These are phyloP conservation scores for Carpinus fangiana DNA, from an alignment of 306 rosid species.

Conservation along the genomic window DNA sequence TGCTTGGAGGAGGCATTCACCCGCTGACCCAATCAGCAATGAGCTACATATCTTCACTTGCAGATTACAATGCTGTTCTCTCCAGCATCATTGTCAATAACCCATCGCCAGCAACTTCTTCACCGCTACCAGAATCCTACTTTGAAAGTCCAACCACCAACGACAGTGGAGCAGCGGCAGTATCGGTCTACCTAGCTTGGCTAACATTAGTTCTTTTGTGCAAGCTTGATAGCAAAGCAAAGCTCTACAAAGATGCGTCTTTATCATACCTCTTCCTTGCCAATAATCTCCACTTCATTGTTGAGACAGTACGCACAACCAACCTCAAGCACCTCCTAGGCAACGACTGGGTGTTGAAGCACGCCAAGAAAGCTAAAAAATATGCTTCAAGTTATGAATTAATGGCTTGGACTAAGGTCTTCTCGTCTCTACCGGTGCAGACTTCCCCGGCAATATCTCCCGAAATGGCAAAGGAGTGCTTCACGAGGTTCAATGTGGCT, in stretches of 20 bases:
- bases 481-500: conserved; percentile 34
- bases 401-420: conserved; percentile 49
- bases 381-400: conserved; percentile 44
- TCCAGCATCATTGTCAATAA: conserved; percentile 36
- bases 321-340: conserved; percentile 40
- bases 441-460: conserved; percentile 12
- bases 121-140: conserved; percentile 23
- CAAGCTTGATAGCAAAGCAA: conserved; percentile 52
- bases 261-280: conserved; percentile 51
- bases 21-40: conserved; percentile 45
- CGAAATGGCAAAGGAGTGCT: conserved; percentile 33
- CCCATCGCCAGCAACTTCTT: conserved; percentile 29
- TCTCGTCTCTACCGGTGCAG: conserved; percentile 34
- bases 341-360: conserved; percentile 40
- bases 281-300: conserved; percentile 49
- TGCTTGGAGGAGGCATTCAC: conserved; percentile 45
- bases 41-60: conserved; percentile 38
- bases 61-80: conserved; percentile 34
- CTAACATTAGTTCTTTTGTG: conserved; percentile 52
- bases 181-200: conserved; percentile 45
- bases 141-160: conserved; percentile 17
- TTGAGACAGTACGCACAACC: conserved; percentile 39
- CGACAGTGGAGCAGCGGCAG: conserved; percentile 27
- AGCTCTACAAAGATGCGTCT: conserved; percentile 45
- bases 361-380: conserved; percentile 34